Percentiles rank a stretch among this genome's conserved stretches.
Conservation (phyloP, 1,284 basidiomycete genomes). For the Trichosporon ovoides region DNA sequence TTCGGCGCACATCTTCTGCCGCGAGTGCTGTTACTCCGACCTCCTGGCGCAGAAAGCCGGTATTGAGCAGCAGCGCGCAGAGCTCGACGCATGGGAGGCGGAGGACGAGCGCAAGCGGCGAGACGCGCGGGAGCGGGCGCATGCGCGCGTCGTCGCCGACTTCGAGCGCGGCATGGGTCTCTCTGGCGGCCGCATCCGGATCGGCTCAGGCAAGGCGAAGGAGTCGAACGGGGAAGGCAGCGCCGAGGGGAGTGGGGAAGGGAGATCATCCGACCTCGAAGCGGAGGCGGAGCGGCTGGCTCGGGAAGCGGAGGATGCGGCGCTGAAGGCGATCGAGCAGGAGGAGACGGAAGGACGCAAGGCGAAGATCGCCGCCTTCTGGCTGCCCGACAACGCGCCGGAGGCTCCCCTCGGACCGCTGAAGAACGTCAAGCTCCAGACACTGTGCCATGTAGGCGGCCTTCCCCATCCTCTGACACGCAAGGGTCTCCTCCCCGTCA, state of each 20-base stretch:
- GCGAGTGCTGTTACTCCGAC: slow-evolving; percentile 61
- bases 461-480: slow-evolving; percentile 59
- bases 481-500: slow-evolving; percentile 69
- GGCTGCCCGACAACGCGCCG: slow-evolving; percentile 83
- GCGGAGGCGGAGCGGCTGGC: slow-evolving; percentile 64
- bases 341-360: slow-evolving; percentile 74
- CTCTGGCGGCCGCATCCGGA: slow-evolving; percentile 24
- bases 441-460: slow-evolving; percentile 72
- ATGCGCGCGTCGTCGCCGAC: slow-evolving; percentile 74
- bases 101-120: slow-evolving; percentile 69
- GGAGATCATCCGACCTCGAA: too few relatives aligned
- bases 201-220: background rate
- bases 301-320: slow-evolving; percentile 75
- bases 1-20: slow-evolving; percentile 79
- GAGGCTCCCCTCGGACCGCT: slow-evolving; percentile 60
- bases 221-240: background rate
- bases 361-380: slow-evolving; percentile 86
- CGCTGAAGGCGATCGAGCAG: slow-evolving; percentile 68
- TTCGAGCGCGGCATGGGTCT: slow-evolving; percentile 72
- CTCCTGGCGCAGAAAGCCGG: slow-evolving; percentile 70
- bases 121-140: slow-evolving; percentile 62
- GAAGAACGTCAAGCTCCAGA: slow-evolving; percentile 74
- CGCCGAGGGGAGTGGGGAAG: background rate
- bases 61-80: slow-evolving; percentile 75
- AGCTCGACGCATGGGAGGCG: slow-evolving; percentile 64